These are phyloP conservation scores for Ascosphaera pollenicola DNA, from an alignment of 2,329 filamentous ascomycete species.

Conservation along the genomic window DNA sequence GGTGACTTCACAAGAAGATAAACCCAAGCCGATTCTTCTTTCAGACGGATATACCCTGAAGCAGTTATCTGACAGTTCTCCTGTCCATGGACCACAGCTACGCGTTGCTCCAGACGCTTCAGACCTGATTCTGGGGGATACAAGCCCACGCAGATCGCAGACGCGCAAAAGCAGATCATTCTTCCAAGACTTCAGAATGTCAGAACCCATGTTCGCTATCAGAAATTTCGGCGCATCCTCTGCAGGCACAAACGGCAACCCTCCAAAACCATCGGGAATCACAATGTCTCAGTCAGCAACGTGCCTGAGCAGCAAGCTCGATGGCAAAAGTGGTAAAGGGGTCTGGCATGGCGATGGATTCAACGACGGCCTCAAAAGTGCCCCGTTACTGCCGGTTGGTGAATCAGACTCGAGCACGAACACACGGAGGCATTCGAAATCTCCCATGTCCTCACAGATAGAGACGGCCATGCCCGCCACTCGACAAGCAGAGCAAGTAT, in stretches of 20 bases:
- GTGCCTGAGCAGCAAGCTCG: background rate
- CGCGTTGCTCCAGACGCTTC: constrained; percentile 7
- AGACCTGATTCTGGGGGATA: constrained; percentile 6
- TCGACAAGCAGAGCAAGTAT: too few species aligned
- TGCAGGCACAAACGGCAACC: background rate
- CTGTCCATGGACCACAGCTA: constrained; percentile 5
- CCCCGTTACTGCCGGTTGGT: background rate
- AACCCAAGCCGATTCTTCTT: background rate
- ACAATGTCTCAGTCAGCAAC: background rate
- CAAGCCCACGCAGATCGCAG: background rate
- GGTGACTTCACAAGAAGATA: background rate
- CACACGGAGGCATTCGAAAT: too few species aligned
- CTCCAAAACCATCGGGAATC: background rate
- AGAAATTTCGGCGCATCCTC: background rate
- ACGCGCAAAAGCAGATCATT: background rate
- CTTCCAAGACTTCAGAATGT: background rate
- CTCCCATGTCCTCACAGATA: too few species aligned
- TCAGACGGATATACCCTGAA: constrained; percentile 4
- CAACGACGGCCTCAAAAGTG: background rate
- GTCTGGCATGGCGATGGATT: background rate
- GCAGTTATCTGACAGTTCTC: constrained; percentile 4
- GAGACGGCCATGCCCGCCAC: too few species aligned
- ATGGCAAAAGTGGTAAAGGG: background rate
- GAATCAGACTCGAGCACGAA: background rate
- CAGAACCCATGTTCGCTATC: background rate